These are phyloP conservation scores for Cordyceps tenuipes DNA, from an alignment of 2,329 filamentous ascomycete genomes.

Conservation along the genomic window DNA sequence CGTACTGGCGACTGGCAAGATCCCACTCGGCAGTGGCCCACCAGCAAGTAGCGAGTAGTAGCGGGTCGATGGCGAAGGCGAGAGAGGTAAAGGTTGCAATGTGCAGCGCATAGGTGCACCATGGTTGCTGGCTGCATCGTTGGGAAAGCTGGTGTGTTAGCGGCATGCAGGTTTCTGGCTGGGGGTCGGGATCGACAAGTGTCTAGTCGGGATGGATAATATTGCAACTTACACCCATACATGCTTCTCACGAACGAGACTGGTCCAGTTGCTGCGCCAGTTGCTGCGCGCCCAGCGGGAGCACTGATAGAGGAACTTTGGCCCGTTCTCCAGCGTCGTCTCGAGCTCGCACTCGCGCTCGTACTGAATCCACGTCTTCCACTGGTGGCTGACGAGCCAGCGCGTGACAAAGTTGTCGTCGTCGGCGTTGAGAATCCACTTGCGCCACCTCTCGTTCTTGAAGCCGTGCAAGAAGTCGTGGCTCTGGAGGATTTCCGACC, in stretches of 20 bases:
- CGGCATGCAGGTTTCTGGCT: background rate
- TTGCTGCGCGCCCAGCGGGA: slow-evolving; percentile 94
- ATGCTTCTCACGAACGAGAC: slow-evolving; percentile 71
- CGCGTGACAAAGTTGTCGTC: slow-evolving; percentile 98
- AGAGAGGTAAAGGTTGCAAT: slow-evolving; percentile 87
- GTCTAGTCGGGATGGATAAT: background rate
- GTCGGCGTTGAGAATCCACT: slow-evolving; percentile 87
- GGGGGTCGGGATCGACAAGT: slow-evolving; percentile 12
- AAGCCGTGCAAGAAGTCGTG: slow-evolving; percentile 81
- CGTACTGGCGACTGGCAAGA: slow-evolving; percentile 39
- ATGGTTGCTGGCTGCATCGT: slow-evolving; percentile 67
- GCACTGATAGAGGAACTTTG: slow-evolving; percentile 88
- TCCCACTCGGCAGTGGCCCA: slow-evolving; percentile 58
- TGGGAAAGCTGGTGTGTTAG: slow-evolving; percentile 14
- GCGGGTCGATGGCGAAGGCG: slow-evolving; percentile 68
- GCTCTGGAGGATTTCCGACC: slow-evolving; percentile 78
- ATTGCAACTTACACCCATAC: slow-evolving; percentile 69
- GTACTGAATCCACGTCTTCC: slow-evolving; percentile 95
- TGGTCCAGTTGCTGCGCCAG: slow-evolving; percentile 94
- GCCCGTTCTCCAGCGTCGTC: slow-evolving; percentile 83
- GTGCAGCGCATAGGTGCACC: slow-evolving; percentile 90
- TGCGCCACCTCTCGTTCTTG: slow-evolving; percentile 82
- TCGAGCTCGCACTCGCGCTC: slow-evolving; percentile 83
- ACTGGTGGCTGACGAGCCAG: slow-evolving; percentile 85
- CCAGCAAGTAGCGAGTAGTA: slow-evolving; percentile 62